A percentile compares a stretch with the other conserved stretches of the same genome.
Evolutionary conservation across 2,329 filamentous ascomycete genomes (phyloP).

Genomic region (Pseudogymnoascus sp.): DNA sequence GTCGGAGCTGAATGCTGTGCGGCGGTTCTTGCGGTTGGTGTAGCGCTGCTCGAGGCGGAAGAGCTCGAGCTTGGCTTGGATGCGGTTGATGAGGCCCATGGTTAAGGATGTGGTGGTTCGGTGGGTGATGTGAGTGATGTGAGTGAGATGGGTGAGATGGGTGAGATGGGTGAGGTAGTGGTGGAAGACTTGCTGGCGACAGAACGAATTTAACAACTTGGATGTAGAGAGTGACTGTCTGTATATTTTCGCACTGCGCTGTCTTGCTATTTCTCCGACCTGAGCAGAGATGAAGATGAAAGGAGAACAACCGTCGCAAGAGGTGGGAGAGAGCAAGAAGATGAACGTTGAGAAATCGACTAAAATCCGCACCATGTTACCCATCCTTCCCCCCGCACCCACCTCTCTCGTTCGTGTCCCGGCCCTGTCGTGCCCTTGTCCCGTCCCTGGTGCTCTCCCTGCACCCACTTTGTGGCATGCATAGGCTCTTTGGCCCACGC

Average conservation of each 20-base stretch:
- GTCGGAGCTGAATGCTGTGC: conserved; percentile 80
- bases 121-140: background rate
- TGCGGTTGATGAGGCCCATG: conserved; percentile 43
- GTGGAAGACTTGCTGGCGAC: background rate
- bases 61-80: conserved; percentile 70
- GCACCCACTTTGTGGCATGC: background rate
- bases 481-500: background rate
- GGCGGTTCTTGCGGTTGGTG: conserved; percentile 76
- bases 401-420: background rate
- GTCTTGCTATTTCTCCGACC: background rate
- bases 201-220: background rate
- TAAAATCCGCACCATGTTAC: background rate
- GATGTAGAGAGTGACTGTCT: conserved; percentile 1
- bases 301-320: background rate
- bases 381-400: background rate
- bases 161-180: background rate
- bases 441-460: background rate
- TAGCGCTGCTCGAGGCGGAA: conserved; percentile 94
- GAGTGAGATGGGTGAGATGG: background rate
- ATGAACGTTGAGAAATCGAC: conserved; percentile 6
- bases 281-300: background rate
- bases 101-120: background rate
- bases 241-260: background rate
- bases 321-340: background rate
- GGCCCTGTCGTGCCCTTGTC: background rate